Evolutionary conservation across 345 rosid species (phyloP), one percentile per base, ranked within the genome.

Genomic region (Gossypium thurberi): DNA sequence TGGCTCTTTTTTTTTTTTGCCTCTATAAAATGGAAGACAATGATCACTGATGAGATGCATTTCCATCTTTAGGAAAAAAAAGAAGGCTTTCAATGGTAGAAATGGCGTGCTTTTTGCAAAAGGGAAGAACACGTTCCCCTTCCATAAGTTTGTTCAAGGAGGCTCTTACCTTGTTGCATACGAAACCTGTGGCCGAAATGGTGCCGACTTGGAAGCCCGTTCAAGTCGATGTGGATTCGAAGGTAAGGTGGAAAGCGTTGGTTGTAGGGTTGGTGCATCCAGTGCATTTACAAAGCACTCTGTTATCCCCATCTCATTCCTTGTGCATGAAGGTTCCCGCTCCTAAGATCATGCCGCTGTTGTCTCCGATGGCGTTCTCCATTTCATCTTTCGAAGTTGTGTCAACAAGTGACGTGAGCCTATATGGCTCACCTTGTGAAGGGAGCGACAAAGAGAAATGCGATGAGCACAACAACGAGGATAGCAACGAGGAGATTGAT

Each of bases 401-500:
- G 57, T 71, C 78, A 5, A 67, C 0, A 14, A 48, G 46, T 21
- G 58, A 77, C 43, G 64, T 81, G 50, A 82, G 86, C 75, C 82
- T 68, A 20, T 87, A 86, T 60, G 80, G 81, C 8, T 89, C 93
- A 0, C 91, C 21, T 62, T 67, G 80, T 43, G 40, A 50, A 72
- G 72, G 2, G 74, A 78, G 10, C 11, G 21, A 51, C 69, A 11
- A 9, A 79, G 74, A 15, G 71, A 62, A 46, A 23, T 23, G n/a
- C n/a, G 0, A n/a, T 2, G 13, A 17, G 64, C 0, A 65, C 50
- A 63, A 71, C 25, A 79, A 57, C 12, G 72, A 75, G 17, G 82
- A 43, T n/a, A 91, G 86, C 4, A 90, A 89, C 40, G 91, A 86
- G 28, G 84, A 83, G 92, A 88, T 91, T 40, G 91, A 91, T 50